A percentile compares a stretch with the other conserved stretches of the same genome.
phyloP scores from a whole-genome alignment of 352 stramenopile species.

The Pythium aphanidermatum region DNA sequence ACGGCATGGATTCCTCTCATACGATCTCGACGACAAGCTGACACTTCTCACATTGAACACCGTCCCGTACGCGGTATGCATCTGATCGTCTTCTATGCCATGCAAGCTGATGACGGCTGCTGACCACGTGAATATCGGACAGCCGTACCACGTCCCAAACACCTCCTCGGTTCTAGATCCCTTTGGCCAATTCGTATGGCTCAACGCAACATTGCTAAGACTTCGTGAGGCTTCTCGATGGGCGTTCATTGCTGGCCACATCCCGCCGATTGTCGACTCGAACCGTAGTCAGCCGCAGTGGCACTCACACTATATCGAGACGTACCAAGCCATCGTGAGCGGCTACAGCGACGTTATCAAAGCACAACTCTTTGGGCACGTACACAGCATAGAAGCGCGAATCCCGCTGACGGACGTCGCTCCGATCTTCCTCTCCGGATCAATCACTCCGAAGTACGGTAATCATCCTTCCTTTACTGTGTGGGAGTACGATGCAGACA shows the following conservation, averaged over 20 bases:
- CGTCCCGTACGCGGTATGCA: slow-evolving; percentile 64
- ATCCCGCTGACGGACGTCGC: slow-evolving; percentile 27
- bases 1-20: slow-evolving; percentile 50
- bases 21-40: slow-evolving; percentile 59
- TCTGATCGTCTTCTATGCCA: not conserved
- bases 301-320: slow-evolving; percentile 76
- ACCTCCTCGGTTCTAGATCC: slow-evolving; percentile 69
- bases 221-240: slow-evolving; percentile 35
- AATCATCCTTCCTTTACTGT: slow-evolving; percentile 91
- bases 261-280: slow-evolving; percentile 86
- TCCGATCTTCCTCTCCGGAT: slow-evolving; percentile 74
- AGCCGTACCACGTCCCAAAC: slow-evolving; percentile 74
- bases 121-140: not conserved
- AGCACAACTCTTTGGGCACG: slow-evolving; percentile 88
- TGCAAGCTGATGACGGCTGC: slow-evolving; percentile 3
- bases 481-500: slow-evolving; percentile 61
- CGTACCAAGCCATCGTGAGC: slow-evolving; percentile 72
- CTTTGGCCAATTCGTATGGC: slow-evolving; percentile 88
- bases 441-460: slow-evolving; percentile 85
- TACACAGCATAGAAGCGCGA: slow-evolving; percentile 91
- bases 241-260: slow-evolving; percentile 88
- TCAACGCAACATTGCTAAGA: slow-evolving; percentile 63
- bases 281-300: slow-evolving; percentile 79
- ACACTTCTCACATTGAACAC: slow-evolving; percentile 76
- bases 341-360: slow-evolving; percentile 64